phyloP scores from a whole-genome alignment of 257 asterid species.

The Handroanthus guayacan region DNA sequence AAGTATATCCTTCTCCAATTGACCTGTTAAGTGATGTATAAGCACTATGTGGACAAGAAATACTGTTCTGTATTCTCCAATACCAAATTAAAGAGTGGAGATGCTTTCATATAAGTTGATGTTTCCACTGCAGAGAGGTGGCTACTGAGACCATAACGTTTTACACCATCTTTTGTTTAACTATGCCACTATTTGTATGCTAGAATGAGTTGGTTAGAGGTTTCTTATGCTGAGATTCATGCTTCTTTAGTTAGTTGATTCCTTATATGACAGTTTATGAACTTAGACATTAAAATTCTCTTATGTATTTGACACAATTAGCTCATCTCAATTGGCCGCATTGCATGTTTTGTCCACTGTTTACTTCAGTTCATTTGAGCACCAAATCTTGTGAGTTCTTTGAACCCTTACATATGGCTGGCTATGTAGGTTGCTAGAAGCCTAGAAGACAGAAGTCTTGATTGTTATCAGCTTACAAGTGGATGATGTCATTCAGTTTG shows the following conservation, averaged over 20 bases:
- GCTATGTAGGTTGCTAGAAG: conserved; percentile 6
- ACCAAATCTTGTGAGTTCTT: conserved; percentile 17
- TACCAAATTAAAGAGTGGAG: not conserved
- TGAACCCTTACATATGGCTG: not conserved
- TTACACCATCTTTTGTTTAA: not conserved
- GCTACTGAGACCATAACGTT: not conserved
- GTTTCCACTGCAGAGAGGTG: not conserved
- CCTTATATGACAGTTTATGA: not conserved
- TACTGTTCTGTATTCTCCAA: not conserved
- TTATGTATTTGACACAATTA: not conserved
- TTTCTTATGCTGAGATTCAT: not conserved
- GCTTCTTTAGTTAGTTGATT: not conserved
- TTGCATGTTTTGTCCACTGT: not conserved
- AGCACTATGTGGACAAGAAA: not conserved
- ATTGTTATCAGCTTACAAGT: too few species aligned
- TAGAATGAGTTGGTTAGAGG: not conserved
- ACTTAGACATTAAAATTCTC: not conserved
- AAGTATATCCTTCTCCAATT: conserved; percentile 4
- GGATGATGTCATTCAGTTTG: conserved; percentile 5
- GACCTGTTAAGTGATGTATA: not conserved
- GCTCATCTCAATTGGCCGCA: not conserved
- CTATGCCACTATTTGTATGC: not conserved
- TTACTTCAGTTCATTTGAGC: conserved; percentile 3
- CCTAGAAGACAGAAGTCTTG: too few species aligned
- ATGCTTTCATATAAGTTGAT: not conserved